These are phyloP conservation scores for Porphyra umbilicalis DNA, from an alignment of 31 red algal species.

Conservation along the genomic window DNA sequence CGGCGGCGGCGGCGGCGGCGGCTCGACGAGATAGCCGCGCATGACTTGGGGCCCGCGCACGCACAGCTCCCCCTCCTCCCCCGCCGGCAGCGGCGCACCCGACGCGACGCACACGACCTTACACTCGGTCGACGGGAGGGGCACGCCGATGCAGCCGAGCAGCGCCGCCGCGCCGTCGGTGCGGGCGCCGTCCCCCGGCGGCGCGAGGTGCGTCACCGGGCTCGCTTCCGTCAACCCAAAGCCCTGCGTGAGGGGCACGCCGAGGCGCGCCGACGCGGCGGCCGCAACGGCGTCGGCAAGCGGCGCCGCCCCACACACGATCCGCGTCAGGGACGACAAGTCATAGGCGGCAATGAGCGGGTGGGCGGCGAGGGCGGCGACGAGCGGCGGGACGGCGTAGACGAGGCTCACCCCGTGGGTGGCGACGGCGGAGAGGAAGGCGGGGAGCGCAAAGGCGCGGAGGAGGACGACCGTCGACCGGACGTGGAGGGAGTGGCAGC, in stretches of 20 bases:
- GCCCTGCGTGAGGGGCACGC: neutral
- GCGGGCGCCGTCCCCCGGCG: neutral
- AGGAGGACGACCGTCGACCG: constrained; percentile 22
- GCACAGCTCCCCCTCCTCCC: constrained; percentile 22
- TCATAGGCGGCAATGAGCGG: neutral
- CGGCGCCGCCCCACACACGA: constrained; percentile 1
- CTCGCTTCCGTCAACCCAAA: constrained; percentile 21
- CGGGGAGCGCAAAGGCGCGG: constrained; percentile 19
- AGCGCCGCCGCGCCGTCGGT: neutral
- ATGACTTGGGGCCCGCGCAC: constrained; percentile 42
- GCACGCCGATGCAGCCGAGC: constrained; percentile 19
- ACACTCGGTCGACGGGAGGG: constrained; percentile 18
- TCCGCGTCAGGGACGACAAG: neutral
- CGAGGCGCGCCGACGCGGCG: neutral
- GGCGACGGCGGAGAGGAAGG: constrained; percentile 21
- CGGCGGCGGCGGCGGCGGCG: neutral
- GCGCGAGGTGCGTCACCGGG: constrained; percentile 9
- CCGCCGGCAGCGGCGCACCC: neutral
- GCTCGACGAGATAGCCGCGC: constrained; percentile 24
- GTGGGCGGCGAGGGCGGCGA: neutral
- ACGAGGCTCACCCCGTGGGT: constrained; percentile 14
- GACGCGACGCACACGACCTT: constrained; percentile 14
- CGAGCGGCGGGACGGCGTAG: constrained; percentile 15
- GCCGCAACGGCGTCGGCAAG: neutral
- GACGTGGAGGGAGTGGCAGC: constrained; percentile 4